Conservation (phyloP, 2,329 filamentous ascomycete genomes). For the Colletotrichum karsti region DNA sequence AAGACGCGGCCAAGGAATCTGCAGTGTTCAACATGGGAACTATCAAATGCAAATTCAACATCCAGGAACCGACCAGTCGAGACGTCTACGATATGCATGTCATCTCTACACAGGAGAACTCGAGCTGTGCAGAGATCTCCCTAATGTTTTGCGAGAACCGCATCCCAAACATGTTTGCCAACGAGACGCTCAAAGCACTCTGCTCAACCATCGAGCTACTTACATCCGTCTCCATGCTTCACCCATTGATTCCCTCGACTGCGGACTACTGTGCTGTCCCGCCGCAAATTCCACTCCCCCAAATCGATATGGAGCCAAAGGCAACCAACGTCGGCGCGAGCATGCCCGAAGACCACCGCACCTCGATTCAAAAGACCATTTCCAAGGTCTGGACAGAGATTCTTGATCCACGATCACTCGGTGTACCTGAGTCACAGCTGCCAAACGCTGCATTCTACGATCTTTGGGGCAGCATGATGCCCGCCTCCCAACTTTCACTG, state of each 20-base stretch:
- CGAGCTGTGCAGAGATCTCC: constrained; percentile 49
- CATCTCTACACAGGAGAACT: constrained; percentile 46
- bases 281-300: constrained; percentile 52
- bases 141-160: constrained; percentile 56
- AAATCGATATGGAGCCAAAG: constrained; percentile 34
- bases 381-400: constrained; percentile 53
- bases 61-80: constrained; percentile 48
- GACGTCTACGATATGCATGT: constrained; percentile 56
- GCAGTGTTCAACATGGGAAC: constrained; percentile 53
- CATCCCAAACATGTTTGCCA: constrained; percentile 49
- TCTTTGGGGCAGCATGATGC: constrained; percentile 57
- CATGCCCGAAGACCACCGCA: constrained; percentile 49
- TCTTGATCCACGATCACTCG: constrained; percentile 47
- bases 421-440: constrained; percentile 50
- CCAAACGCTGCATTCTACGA: constrained; percentile 59
- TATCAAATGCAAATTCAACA: constrained; percentile 53
- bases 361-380: constrained; percentile 50
- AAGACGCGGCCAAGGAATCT: constrained; percentile 47
- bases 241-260: constrained; percentile 53
- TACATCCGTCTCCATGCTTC: constrained; percentile 54
- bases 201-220: constrained; percentile 54
- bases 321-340: constrained; percentile 33
- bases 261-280: constrained; percentile 47
- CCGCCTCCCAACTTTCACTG: constrained; percentile 55
- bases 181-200: constrained; percentile 54